Conservation (phyloP, 371 early-diverging fungal genomes). For the Funneliformis caledonium region DNA sequence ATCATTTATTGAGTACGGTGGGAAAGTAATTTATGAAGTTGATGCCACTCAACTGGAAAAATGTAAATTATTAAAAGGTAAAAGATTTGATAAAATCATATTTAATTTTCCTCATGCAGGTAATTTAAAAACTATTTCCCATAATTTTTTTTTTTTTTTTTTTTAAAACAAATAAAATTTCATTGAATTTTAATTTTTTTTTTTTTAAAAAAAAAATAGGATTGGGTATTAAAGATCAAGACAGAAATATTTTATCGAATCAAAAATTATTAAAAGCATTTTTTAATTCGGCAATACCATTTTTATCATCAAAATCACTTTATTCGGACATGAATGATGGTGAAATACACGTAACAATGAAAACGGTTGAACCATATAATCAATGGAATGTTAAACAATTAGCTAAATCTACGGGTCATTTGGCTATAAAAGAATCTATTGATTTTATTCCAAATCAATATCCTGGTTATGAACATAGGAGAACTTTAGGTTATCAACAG, state of each 20-base stretch:
- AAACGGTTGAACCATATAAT: conserved; percentile 87
- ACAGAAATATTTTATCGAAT: conserved; percentile 83
- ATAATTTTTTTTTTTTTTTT: background rate
- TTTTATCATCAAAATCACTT: conserved; percentile 52
- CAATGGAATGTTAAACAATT: conserved; percentile 81
- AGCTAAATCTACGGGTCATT: conserved; percentile 67
- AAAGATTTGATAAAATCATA: conserved; percentile 78
- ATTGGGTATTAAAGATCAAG: conserved; percentile 92
- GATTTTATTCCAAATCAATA: conserved; percentile 73
- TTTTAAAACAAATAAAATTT: background rate
- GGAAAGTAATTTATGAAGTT: conserved; percentile 73
- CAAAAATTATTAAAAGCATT: conserved; percentile 77
- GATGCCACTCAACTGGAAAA: conserved; percentile 80
- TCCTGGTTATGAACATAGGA: conserved; percentile 91
- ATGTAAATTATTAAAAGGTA: conserved; percentile 58
- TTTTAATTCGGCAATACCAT: conserved; percentile 64
- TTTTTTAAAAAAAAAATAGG: conserved; percentile 48
- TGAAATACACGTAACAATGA: conserved; percentile 83
- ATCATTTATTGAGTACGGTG: conserved; percentile 62
- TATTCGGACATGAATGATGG: conserved; percentile 55
- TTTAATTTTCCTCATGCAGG: conserved; percentile 97
- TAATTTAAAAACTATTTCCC: conserved; percentile 33
- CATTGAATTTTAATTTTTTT: background rate
- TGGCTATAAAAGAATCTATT: conserved; percentile 60
- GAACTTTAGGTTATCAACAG: conserved; percentile 91